A percentile compares a stretch with the other conserved stretches of the same genome.
Conservation (phyloP, 495 filamentous ascomycete species). For the Penicillium subrubescens region DNA sequence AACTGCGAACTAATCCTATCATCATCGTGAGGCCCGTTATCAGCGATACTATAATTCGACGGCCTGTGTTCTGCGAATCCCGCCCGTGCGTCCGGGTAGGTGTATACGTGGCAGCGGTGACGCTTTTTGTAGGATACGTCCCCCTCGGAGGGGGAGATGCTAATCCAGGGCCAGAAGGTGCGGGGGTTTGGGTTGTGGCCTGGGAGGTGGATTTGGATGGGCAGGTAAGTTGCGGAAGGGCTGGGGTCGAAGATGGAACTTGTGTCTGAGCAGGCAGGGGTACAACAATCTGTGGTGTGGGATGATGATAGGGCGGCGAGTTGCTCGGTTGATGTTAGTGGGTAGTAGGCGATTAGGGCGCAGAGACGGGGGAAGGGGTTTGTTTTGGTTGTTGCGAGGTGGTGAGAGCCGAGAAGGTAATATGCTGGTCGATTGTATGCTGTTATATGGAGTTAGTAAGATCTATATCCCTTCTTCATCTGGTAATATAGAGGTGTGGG, state of each 20-base stretch:
- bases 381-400: constrained; percentile 42
- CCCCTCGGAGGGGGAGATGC: constrained; percentile 18
- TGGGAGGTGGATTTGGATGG: constrained; percentile 53
- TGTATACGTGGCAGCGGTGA: constrained; percentile 47
- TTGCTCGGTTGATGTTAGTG: constrained; percentile 29
- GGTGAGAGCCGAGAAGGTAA: constrained; percentile 53
- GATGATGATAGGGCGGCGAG: constrained; percentile 9
- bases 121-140: constrained; percentile 43
- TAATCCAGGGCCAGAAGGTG: constrained; percentile 32
- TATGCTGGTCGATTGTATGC: constrained; percentile 62
- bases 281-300: constrained; percentile 6
- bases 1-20: constrained; percentile 51
- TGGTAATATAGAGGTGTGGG: neutral
- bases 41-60: constrained; percentile 25
- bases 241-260: constrained; percentile 38
- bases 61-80: constrained; percentile 55
- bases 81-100: constrained; percentile 46
- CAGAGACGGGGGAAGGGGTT: constrained; percentile 46
- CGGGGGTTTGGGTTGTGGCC: constrained; percentile 49
- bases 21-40: neutral
- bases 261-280: constrained; percentile 33
- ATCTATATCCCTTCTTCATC: neutral
- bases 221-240: constrained; percentile 43
- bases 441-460: constrained; percentile 18
- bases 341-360: constrained; percentile 63